Conservation (phyloP, 306 rosid genomes). For the Hippophae tibetana region DNA sequence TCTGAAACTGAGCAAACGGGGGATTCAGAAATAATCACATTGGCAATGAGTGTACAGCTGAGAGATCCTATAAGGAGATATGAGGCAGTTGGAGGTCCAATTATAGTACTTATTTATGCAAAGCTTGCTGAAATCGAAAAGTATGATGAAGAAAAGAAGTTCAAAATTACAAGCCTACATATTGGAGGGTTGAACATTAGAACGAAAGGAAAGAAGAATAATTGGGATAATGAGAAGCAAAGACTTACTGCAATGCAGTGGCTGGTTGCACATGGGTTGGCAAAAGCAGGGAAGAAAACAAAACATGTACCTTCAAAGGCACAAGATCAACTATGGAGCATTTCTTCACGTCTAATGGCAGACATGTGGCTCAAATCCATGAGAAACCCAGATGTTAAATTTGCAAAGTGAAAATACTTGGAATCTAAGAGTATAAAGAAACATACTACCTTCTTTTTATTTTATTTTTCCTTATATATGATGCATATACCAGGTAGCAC, state of each 20-base stretch:
- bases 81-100: constrained; percentile 83
- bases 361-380: constrained; percentile 95
- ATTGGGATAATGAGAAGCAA: constrained; percentile 67
- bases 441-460: neutral
- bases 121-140: constrained; percentile 8
- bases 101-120: constrained; percentile 54
- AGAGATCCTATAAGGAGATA: constrained; percentile 69
- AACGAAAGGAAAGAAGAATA: constrained; percentile 37
- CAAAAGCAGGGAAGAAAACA: constrained; percentile 64
- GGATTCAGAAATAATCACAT: constrained; percentile 26
- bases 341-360: constrained; percentile 79
- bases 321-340: constrained; percentile 76
- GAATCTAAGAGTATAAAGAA: neutral
- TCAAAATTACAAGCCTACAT: constrained; percentile 53
- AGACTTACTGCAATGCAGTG: constrained; percentile 87
- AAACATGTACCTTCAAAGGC: constrained; percentile 36
- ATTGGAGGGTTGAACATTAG: constrained; percentile 74
- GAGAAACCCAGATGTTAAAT: constrained; percentile 82
- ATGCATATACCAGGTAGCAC: neutral
- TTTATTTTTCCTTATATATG: neutral
- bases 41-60: constrained; percentile 54
- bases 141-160: constrained; percentile 42
- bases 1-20: constrained; percentile 8
- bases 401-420: constrained; percentile 22
- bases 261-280: constrained; percentile 74